phyloP scores from a whole-genome alignment of 2,329 filamentous ascomycete species.

The Dactylellina drechsleri region DNA sequence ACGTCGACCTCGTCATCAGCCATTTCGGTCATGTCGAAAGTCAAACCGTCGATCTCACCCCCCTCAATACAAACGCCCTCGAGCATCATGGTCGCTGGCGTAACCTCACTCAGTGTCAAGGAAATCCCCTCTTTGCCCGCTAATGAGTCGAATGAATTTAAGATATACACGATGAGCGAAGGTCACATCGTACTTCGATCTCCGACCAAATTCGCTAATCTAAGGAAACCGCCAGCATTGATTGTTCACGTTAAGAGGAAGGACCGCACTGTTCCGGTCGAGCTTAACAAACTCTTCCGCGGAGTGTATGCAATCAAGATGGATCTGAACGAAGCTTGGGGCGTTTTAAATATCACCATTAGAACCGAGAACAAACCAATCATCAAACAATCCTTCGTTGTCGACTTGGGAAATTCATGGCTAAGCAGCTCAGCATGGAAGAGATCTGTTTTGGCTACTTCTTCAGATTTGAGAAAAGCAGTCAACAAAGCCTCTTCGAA shows the following conservation, averaged over 20 bases:
- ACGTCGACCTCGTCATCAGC: conserved; percentile 11
- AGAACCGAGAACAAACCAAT: conserved; percentile 70
- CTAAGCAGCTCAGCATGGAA: conserved; percentile 65
- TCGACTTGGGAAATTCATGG: conserved; percentile 70
- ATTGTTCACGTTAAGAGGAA: conserved; percentile 65
- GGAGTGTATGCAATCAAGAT: conserved; percentile 65
- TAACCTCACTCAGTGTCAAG: conserved; percentile 43
- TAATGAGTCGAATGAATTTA: conserved; percentile 63
- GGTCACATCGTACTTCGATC: conserved; percentile 67
- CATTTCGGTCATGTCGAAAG: conserved; percentile 7
- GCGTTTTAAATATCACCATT: conserved; percentile 70
- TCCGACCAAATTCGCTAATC: conserved; percentile 62
- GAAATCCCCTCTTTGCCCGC: conserved; percentile 46
- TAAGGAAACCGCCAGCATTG: conserved; percentile 65
- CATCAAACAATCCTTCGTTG: conserved; percentile 70
- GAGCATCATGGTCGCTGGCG: conserved; percentile 44
- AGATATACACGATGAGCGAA: conserved; percentile 68
- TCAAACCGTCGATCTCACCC: conserved; percentile 12
- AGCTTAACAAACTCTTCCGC: conserved; percentile 66
- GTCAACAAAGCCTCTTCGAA: conserved; percentile 56
- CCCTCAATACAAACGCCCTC: conserved; percentile 25
- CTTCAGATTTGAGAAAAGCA: conserved; percentile 56
- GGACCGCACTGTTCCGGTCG: conserved; percentile 63
- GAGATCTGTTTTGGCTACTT: conserved; percentile 56
- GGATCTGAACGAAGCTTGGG: conserved; percentile 68